Evolutionary conservation across 257 asterid genomes (phyloP).

Genomic region (Fraxinus cuspidata): DNA sequence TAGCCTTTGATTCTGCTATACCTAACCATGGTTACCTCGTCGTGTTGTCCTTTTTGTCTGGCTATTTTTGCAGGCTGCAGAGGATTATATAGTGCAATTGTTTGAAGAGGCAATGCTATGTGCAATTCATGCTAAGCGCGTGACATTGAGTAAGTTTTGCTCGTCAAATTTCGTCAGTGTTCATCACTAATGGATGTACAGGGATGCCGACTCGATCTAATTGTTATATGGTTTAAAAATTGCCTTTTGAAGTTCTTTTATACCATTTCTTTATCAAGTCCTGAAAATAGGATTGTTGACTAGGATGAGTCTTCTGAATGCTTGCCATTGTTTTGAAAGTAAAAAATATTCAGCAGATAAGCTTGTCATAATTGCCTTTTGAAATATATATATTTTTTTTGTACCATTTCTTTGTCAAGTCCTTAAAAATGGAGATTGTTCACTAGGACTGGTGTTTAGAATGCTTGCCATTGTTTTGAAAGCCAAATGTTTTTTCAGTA

Average conservation of each 20-base stretch:
- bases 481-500: neutral
- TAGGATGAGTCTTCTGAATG: no score
- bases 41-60: constrained; percentile 19
- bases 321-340: no score
- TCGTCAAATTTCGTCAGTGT: neutral
- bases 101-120: constrained; percentile 89
- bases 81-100: constrained; percentile 65
- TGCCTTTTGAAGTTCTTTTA: neutral
- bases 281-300: no score
- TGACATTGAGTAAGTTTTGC: constrained; percentile 77
- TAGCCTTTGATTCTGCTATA: constrained; percentile 2
- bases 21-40: neutral
- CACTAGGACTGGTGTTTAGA: neutral
- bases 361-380: no score
- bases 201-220: constrained; percentile 13
- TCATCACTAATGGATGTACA: constrained; percentile 16
- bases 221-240: constrained; percentile 4
- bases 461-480: neutral
- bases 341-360: no score
- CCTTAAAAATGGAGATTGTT: neutral
- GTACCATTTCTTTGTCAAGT: no score
- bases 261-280: no score
- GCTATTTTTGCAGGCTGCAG: constrained; percentile 64
- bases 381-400: no score
- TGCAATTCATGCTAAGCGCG: constrained; percentile 94